Percentiles rank a stretch among this genome's conserved stretches.
These are phyloP conservation scores for Boletus hoseneyae DNA, from an alignment of 1,284 basidiomycete species.

Conservation along the genomic window DNA sequence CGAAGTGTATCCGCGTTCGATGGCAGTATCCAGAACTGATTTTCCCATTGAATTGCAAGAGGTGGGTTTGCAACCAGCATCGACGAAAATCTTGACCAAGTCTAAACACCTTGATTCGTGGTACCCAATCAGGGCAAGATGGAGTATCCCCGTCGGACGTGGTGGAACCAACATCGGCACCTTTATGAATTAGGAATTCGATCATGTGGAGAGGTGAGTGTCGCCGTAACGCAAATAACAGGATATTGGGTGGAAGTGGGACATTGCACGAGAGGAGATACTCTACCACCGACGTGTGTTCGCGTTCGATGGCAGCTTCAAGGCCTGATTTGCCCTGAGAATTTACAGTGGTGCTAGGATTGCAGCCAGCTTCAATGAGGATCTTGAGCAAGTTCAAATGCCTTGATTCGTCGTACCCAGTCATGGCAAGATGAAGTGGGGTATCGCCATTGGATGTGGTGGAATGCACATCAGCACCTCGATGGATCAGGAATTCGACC, in stretches of 20 bases:
- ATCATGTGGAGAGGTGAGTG: neutral
- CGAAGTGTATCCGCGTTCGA: too few species aligned
- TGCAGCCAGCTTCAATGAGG: neutral
- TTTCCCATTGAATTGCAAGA: too few species aligned
- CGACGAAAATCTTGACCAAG: neutral
- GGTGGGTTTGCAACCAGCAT: too few species aligned
- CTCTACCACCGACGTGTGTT: neutral
- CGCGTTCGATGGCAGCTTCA: neutral
- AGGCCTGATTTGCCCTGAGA: neutral
- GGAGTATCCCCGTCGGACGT: neutral
- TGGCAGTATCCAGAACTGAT: too few species aligned
- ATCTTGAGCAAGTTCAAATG: neutral
- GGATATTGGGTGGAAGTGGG: neutral
- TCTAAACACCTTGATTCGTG: neutral
- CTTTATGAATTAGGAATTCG: neutral
- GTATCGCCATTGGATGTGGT: neutral
- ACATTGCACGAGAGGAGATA: neutral
- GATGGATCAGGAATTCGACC: neutral
- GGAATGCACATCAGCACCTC: neutral
- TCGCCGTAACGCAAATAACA: neutral
- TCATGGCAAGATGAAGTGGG: neutral
- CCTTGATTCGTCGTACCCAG: neutral
- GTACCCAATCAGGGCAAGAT: neutral
- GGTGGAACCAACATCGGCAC: neutral
- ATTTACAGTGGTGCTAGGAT: neutral